phyloP scores from a whole-genome alignment of 208 protist species.

The Angomonas deanei region DNA sequence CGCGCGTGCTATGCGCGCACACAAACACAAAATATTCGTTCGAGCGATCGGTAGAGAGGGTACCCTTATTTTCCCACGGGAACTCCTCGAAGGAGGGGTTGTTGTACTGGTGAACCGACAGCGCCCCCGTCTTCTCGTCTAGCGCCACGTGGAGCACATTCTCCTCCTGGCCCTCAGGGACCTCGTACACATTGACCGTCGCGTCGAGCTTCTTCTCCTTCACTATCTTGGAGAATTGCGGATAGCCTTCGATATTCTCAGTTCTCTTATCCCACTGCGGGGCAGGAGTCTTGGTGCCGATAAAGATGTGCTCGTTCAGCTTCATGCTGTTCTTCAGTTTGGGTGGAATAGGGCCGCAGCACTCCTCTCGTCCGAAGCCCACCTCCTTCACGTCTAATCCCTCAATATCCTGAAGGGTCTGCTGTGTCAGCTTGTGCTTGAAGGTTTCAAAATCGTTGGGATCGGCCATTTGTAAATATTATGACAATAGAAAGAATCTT shows the following conservation, averaged over 20 bases:
- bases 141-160: constrained; percentile 58
- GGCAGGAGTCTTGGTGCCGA: constrained; percentile 49
- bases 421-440: constrained; percentile 33
- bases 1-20: constrained; percentile 73
- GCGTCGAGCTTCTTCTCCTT: constrained; percentile 29
- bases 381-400: constrained; percentile 61
- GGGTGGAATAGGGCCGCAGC: constrained; percentile 60
- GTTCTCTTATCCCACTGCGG: constrained; percentile 58
- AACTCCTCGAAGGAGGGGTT: constrained; percentile 25
- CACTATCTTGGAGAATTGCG: constrained; percentile 24
- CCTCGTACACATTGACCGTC: constrained; percentile 34
- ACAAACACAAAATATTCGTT: constrained; percentile 84
- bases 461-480: neutral
- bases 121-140: constrained; percentile 25
- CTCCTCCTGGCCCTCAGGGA: constrained; percentile 36
- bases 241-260: constrained; percentile 64
- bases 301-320: constrained; percentile 73
- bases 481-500: constrained; percentile 1
- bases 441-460: constrained; percentile 57
- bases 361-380: constrained; percentile 85
- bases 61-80: constrained; percentile 68
- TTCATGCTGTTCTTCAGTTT: constrained; percentile 78
- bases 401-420: constrained; percentile 85
- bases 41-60: constrained; percentile 61
- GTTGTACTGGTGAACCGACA: constrained; percentile 53